Evolutionary conservation across 2,329 filamentous ascomycete species (phyloP).

Genomic region (Thermoascus crustaceus): DNA sequence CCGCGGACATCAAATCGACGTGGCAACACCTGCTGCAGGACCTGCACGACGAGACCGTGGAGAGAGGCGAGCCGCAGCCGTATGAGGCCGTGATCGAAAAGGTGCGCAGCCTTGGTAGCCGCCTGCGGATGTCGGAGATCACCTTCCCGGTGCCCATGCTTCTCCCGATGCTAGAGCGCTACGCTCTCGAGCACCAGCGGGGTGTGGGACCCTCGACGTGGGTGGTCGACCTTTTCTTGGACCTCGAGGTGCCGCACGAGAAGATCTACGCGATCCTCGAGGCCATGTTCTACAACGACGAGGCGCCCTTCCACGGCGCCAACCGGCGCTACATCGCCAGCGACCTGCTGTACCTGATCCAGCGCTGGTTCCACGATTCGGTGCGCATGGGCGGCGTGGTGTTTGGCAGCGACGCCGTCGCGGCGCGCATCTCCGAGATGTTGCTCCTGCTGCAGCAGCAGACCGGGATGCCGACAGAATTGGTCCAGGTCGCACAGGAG

Average conservation of each 20-base stretch:
- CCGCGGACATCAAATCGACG: slow-evolving; percentile 71
- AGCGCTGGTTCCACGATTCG: slow-evolving; percentile 53
- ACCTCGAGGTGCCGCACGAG: slow-evolving; percentile 55
- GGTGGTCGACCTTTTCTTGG: slow-evolving; percentile 59
- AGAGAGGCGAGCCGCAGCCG: slow-evolving; percentile 33
- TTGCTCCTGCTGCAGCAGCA: slow-evolving; percentile 39
- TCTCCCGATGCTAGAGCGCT: slow-evolving; percentile 49
- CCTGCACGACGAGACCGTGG: slow-evolving; percentile 51
- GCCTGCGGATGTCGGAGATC: slow-evolving; percentile 48
- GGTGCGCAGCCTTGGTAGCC: slow-evolving; percentile 49
- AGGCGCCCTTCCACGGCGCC: slow-evolving; percentile 54
- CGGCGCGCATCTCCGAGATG: slow-evolving; percentile 39
- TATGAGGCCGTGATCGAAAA: slow-evolving; percentile 45
- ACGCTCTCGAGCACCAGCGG: slow-evolving; percentile 44
- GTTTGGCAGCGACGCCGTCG: slow-evolving; percentile 55
- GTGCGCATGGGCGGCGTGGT: slow-evolving; percentile 45
- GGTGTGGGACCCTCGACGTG: slow-evolving; percentile 43
- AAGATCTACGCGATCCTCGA: slow-evolving; percentile 55
- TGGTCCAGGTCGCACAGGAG: slow-evolving; percentile 32
- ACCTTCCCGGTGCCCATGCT: slow-evolving; percentile 48
- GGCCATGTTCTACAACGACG: slow-evolving; percentile 58
- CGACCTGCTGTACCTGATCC: slow-evolving; percentile 54
- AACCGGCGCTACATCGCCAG: slow-evolving; percentile 50
- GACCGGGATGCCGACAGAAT: slow-evolving; percentile 32
- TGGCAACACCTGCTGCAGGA: slow-evolving; percentile 77